Conservation (phyloP, 129 eudicot genomes). For the Flaveria brownii region DNA sequence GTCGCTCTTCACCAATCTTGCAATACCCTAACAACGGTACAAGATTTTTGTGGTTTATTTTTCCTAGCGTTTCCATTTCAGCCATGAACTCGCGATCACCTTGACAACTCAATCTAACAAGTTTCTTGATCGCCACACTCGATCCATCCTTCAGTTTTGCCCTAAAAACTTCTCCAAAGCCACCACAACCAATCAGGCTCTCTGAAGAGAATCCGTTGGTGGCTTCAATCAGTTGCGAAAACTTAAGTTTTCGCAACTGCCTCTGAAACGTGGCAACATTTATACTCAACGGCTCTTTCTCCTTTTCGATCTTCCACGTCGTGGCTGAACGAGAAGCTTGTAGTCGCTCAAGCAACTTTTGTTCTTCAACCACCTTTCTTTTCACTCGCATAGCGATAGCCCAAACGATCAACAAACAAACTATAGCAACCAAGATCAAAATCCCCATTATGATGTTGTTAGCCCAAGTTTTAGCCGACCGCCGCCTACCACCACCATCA, state of each 20-base stretch:
- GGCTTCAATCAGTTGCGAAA: constrained; percentile 79
- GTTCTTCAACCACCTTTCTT: constrained; percentile 57
- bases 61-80: constrained; percentile 83
- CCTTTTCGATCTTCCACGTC: constrained; percentile 94
- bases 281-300: constrained; percentile 86
- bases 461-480: constrained; percentile 57
- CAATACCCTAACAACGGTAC: constrained; percentile 81
- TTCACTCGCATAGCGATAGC: constrained; percentile 74
- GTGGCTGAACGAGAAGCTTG: constrained; percentile 79
- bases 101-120: constrained; percentile 68
- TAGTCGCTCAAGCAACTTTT: constrained; percentile 62
- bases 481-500: constrained; percentile 38
- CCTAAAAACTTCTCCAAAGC: constrained; percentile 80
- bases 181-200: constrained; percentile 84
- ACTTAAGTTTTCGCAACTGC: constrained; percentile 71
- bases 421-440: constrained; percentile 61
- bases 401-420: constrained; percentile 72
- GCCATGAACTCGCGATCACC: constrained; percentile 94
- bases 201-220: constrained; percentile 81
- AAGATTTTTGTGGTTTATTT: constrained; percentile 80
- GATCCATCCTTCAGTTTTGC: constrained; percentile 82
- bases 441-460: constrained; percentile 70
- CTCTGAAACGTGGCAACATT: constrained; percentile 85
- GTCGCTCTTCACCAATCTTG: constrained; percentile 77
- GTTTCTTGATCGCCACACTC: constrained; percentile 83